A percentile compares a stretch with the other conserved stretches of the same genome.
Evolutionary conservation across 139 green algal species (phyloP).

Genomic region (Picochlorum sp.): DNA sequence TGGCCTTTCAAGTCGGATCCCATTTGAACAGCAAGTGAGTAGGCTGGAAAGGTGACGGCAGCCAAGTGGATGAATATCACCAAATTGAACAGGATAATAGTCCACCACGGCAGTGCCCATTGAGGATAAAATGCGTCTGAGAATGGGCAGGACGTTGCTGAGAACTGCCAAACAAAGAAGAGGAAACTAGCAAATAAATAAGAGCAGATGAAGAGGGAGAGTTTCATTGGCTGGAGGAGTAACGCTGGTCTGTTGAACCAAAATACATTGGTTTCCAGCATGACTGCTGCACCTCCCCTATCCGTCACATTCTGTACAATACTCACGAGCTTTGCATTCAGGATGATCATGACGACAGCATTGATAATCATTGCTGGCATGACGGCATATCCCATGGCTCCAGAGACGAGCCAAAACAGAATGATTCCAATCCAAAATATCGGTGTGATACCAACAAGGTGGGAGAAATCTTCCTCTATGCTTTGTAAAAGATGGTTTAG

Average conservation of each 20-base stretch:
- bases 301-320: slow-evolving; percentile 32
- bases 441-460: slow-evolving; percentile 25
- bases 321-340: slow-evolving; percentile 8
- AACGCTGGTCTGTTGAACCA: slow-evolving; percentile 29
- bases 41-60: slow-evolving; percentile 31
- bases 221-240: slow-evolving; percentile 32
- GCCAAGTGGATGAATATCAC: slow-evolving; percentile 26
- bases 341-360: slow-evolving; percentile 11
- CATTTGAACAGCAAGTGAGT: slow-evolving; percentile 42
- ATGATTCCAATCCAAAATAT: slow-evolving; percentile 19
- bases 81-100: slow-evolving; percentile 22
- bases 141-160: slow-evolving; percentile 35
- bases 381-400: slow-evolving; percentile 20
- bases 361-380: slow-evolving; percentile 11
- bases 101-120: slow-evolving; percentile 21
- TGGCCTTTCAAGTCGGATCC: slow-evolving; percentile 27
- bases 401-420: slow-evolving; percentile 22
- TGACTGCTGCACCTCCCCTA: slow-evolving; percentile 5
- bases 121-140: slow-evolving; percentile 16
- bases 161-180: slow-evolving; percentile 28
- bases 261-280: slow-evolving; percentile 26
- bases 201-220: slow-evolving; percentile 33
- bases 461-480: slow-evolving; percentile 29
- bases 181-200: slow-evolving; percentile 28
- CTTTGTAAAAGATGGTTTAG: slow-evolving; percentile 7